Percentiles rank a stretch among this genome's conserved stretches.
Conservation (phyloP, 169 alveolate species). For the Cryptosporidium xiaoi region DNA sequence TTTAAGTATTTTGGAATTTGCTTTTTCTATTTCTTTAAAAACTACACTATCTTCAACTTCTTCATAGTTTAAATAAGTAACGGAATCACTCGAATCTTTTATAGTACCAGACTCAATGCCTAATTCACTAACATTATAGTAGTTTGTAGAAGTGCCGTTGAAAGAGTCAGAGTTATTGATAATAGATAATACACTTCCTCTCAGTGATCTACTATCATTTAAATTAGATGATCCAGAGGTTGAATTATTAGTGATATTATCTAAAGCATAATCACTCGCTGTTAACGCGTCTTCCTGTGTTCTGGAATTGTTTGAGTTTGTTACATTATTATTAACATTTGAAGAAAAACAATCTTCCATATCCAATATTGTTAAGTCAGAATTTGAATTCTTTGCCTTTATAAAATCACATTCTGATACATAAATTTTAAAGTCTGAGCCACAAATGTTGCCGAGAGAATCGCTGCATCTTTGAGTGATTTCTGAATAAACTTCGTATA, state of each 20-base stretch:
- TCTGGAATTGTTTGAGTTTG: background rate
- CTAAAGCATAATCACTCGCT: background rate
- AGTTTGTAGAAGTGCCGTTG: background rate
- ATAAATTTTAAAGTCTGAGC: slow-evolving; percentile 29
- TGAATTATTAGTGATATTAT: background rate
- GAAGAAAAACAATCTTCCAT: slow-evolving; percentile 14
- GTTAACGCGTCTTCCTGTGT: background rate
- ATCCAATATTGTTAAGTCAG: slow-evolving; percentile 35
- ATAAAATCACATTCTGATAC: slow-evolving; percentile 54
- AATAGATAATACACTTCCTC: too few species aligned
- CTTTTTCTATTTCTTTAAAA: background rate
- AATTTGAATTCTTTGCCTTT: background rate
- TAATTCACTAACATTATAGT: background rate
- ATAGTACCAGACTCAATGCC: background rate
- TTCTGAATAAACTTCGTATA: background rate
- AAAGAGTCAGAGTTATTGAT: background rate
- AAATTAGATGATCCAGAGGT: background rate
- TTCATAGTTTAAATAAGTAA: background rate
- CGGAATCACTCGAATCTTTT: background rate
- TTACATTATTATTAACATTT: background rate
- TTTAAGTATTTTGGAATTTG: slow-evolving; percentile 23
- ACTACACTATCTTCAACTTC: background rate
- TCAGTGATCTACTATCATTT: too few species aligned
- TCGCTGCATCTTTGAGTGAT: background rate
- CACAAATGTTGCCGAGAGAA: slow-evolving; percentile 14